These are phyloP conservation scores for Fomitopsis schrenkii DNA, from an alignment of 1,284 basidiomycete species.

Conservation along the genomic window DNA sequence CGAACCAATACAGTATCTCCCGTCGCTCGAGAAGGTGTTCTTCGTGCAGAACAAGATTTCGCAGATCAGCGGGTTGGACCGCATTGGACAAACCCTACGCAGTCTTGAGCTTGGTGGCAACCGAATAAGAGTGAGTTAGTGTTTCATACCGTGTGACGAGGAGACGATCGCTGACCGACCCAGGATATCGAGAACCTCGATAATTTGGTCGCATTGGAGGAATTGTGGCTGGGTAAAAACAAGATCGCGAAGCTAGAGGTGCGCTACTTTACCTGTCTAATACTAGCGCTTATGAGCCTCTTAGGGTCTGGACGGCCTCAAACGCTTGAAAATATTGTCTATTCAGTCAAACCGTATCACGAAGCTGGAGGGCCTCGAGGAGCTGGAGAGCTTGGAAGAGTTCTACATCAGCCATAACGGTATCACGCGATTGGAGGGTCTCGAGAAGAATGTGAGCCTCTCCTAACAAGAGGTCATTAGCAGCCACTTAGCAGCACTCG, in stretches of 20 bases:
- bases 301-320: slow-evolving; percentile 61
- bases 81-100: slow-evolving; percentile 60
- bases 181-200: slow-evolving; percentile 89
- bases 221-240: slow-evolving; percentile 98
- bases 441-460: slow-evolving; percentile 73
- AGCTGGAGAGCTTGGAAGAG: slow-evolving; percentile 76
- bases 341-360: slow-evolving; percentile 95
- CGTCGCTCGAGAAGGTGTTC: slow-evolving; percentile 75
- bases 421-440: slow-evolving; percentile 77
- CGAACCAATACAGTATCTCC: slow-evolving; percentile 53
- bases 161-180: background rate
- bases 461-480: background rate
- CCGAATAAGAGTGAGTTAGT: slow-evolving; percentile 62
- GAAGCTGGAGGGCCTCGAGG: slow-evolving; percentile 78
- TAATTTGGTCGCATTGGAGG: slow-evolving; percentile 79
- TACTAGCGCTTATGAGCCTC: background rate
- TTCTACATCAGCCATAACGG: slow-evolving; percentile 96
- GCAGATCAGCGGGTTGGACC: slow-evolving; percentile 63
- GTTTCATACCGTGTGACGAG: background rate
- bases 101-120: slow-evolving; percentile 95
- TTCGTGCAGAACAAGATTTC: slow-evolving; percentile 97
- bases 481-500: background rate
- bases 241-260: slow-evolving; percentile 90
- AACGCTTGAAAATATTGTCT: slow-evolving; percentile 76
- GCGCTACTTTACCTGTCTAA: slow-evolving; percentile 8